Conservation (phyloP, 2,329 filamentous ascomycete species). For the Aspergillus tanneri region DNA sequence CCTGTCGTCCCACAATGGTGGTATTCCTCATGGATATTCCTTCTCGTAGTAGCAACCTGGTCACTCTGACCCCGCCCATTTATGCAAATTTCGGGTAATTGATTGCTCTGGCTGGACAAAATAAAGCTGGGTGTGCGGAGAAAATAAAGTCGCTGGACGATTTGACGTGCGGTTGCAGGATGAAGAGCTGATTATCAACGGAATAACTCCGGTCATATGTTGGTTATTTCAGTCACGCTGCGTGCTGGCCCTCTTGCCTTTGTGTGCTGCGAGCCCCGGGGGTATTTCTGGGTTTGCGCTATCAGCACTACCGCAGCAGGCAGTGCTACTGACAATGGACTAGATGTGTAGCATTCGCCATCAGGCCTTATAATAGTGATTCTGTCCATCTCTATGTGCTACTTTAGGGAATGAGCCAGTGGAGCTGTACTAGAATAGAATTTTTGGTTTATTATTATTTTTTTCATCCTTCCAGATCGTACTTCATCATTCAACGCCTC, state of each 20-base stretch:
- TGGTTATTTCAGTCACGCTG: neutral
- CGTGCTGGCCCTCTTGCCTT: neutral
- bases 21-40: constrained; percentile 81
- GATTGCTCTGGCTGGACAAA: constrained; percentile 65
- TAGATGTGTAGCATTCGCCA: no score
- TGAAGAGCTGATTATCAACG: constrained; percentile 29
- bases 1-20: constrained; percentile 75
- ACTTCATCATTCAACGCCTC: no score
- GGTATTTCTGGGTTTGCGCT: no score
- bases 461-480: no score
- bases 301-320: no score
- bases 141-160: constrained; percentile 46
- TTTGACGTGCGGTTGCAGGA: constrained; percentile 43
- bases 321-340: no score
- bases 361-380: no score
- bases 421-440: no score
- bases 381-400: no score
- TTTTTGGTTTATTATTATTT: no score
- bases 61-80: constrained; percentile 67
- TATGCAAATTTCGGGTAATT: constrained; percentile 73
- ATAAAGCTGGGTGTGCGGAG: constrained; percentile 58
- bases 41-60: constrained; percentile 70
- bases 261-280: no score
- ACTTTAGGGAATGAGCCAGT: no score
- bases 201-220: constrained; percentile 19